These are phyloP conservation scores for Hymenoscyphus fraxineus DNA, from an alignment of 2,329 filamentous ascomycete species.

Conservation along the genomic window DNA sequence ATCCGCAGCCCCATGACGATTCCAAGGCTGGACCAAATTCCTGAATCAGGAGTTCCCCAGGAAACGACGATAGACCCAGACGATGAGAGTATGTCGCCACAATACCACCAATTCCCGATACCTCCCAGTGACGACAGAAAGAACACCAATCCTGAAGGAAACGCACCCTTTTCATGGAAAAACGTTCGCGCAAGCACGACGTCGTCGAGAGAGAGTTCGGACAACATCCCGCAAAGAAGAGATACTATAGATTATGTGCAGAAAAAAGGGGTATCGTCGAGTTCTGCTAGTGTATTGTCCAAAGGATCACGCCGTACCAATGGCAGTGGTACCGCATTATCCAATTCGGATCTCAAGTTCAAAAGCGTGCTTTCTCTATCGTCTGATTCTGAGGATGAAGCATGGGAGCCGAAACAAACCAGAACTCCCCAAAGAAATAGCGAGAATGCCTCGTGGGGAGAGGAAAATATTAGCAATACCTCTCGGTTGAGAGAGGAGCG, in stretches of 20 bases:
- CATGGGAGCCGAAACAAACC: slow-evolving; percentile 19
- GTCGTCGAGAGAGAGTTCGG: slow-evolving; percentile 19
- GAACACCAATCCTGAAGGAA: slow-evolving; percentile 10
- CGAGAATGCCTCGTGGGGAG: slow-evolving; percentile 6
- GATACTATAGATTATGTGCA: neutral
- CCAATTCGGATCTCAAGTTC: slow-evolving; percentile 30
- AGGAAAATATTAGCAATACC: neutral
- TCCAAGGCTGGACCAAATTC: slow-evolving; percentile 27
- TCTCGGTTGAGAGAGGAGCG: slow-evolving; percentile 1
- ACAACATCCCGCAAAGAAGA: neutral
- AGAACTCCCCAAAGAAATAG: slow-evolving; percentile 10
- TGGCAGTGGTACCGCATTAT: slow-evolving; percentile 27
- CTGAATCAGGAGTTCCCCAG: slow-evolving; percentile 26
- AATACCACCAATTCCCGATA: slow-evolving; percentile 2
- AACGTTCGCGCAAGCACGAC: slow-evolving; percentile 26
- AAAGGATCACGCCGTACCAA: slow-evolving; percentile 31
- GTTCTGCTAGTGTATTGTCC: slow-evolving; percentile 32
- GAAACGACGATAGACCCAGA: slow-evolving; percentile 1
- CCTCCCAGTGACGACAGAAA: neutral
- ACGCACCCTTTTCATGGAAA: slow-evolving; percentile 29
- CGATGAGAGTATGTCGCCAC: neutral
- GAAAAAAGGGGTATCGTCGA: slow-evolving; percentile 19
- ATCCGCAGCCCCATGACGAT: slow-evolving; percentile 14
- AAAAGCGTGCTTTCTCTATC: slow-evolving; percentile 35
- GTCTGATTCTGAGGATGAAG: slow-evolving; percentile 32